These are phyloP conservation scores for Pseudonitzschia multistriata DNA, from an alignment of 108 stramenopile genomes.

Conservation along the genomic window DNA sequence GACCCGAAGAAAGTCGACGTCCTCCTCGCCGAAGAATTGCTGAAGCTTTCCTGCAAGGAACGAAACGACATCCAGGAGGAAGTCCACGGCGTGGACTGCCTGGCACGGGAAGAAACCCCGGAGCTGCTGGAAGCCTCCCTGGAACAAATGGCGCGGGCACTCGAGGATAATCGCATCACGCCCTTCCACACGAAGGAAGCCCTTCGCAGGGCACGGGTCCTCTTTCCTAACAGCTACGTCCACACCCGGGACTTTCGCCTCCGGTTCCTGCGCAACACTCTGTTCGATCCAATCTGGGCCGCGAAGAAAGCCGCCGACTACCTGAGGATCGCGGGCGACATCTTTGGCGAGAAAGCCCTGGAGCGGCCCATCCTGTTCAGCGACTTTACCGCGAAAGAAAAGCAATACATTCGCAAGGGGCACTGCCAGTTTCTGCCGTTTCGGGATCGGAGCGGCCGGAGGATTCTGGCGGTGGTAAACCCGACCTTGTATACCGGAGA, in stretches of 20 bases:
- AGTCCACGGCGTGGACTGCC: slow-evolving; percentile 13
- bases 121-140: slow-evolving; percentile 1
- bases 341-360: slow-evolving; percentile 16
- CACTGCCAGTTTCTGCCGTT: neutral
- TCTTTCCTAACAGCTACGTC: slow-evolving; percentile 4
- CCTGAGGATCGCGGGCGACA: neutral
- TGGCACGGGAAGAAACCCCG: slow-evolving; percentile 7
- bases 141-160: neutral
- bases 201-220: neutral
- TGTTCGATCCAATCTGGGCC: slow-evolving; percentile 1
- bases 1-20: neutral
- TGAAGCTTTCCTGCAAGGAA: neutral
- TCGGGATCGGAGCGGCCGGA: slow-evolving; percentile 12
- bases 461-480: neutral
- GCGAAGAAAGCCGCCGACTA: neutral
- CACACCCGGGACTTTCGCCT: slow-evolving; percentile 8
- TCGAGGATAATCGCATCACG: neutral
- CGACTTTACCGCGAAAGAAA: slow-evolving; percentile 11
- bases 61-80: slow-evolving; percentile 6
- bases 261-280: slow-evolving; percentile 1
- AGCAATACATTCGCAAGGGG: slow-evolving; percentile 7
- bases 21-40: slow-evolving; percentile 3
- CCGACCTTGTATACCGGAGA: neutral
- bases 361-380: slow-evolving; percentile 2
- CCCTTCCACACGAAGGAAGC: neutral